Evolutionary conservation across 2,329 filamentous ascomycete genomes (phyloP).

Genomic region (Talaromyces sp.): DNA sequence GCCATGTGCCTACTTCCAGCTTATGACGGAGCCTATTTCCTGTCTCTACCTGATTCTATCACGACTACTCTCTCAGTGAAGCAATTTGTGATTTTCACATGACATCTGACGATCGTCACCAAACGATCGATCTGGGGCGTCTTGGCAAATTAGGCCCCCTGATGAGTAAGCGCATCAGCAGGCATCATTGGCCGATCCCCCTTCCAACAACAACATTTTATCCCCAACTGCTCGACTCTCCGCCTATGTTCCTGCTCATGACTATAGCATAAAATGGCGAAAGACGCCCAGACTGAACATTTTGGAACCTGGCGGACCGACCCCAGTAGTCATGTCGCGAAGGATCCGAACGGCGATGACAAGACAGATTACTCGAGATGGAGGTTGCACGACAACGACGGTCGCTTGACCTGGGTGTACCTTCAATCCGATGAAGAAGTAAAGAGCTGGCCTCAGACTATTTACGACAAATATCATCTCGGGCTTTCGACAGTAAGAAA

Average conservation of each 20-base stretch:
- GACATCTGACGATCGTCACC: neutral
- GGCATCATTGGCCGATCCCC: neutral
- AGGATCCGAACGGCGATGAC: constrained; percentile 29
- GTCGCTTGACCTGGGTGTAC: constrained; percentile 92
- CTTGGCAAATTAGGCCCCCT: neutral
- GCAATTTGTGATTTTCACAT: neutral
- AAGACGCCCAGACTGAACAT: constrained; percentile 10
- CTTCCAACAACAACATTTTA: neutral
- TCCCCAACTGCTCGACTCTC: neutral
- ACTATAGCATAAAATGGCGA: neutral
- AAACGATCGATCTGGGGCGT: too few species aligned
- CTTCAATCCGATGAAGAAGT: constrained; percentile 64
- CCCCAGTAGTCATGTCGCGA: constrained; percentile 28
- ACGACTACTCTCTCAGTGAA: neutral
- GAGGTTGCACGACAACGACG: constrained; percentile 76
- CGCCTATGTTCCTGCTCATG: neutral
- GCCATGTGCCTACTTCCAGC: neutral
- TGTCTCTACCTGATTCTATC: neutral
- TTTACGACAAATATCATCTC: constrained; percentile 84
- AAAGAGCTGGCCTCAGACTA: constrained; percentile 75
- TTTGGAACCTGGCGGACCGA: constrained; percentile 30
- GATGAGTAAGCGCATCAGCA: neutral
- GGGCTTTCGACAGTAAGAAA: constrained; percentile 67
- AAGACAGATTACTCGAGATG: constrained; percentile 77
- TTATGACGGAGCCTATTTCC: too few species aligned